phyloP scores from a whole-genome alignment of 1,284 basidiomycete genomes.

The Cryptococcus neoformans region DNA sequence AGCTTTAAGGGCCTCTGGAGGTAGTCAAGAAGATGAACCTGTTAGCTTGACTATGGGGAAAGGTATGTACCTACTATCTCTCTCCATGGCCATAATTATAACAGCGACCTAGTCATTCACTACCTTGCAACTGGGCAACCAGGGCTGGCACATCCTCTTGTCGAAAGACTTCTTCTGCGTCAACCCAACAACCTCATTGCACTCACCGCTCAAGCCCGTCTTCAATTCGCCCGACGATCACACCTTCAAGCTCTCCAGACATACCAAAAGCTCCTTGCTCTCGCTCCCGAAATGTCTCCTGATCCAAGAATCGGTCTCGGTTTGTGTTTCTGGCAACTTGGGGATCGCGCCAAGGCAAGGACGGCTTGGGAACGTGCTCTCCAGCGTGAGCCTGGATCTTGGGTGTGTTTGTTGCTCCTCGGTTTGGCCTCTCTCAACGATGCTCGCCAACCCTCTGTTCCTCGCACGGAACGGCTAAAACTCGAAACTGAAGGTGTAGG shows the following conservation, averaged over 20 bases:
- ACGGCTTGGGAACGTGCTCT: slow-evolving; percentile 68
- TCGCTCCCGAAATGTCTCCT: slow-evolving; percentile 72
- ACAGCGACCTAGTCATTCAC: slow-evolving; percentile 60
- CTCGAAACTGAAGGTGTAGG: slow-evolving; percentile 34
- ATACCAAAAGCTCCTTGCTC: slow-evolving; percentile 77
- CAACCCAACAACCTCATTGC: slow-evolving; percentile 70
- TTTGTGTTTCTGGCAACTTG: slow-evolving; percentile 82
- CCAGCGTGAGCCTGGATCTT: slow-evolving; percentile 67
- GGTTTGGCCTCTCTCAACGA: slow-evolving; percentile 77
- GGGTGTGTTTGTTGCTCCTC: slow-evolving; percentile 72
- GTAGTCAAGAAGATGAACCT: slow-evolving; percentile 36
- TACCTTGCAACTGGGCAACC: slow-evolving; percentile 74
- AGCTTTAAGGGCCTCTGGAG: slow-evolving; percentile 56
- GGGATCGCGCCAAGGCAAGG: slow-evolving; percentile 63
- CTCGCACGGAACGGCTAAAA: slow-evolving; percentile 37
- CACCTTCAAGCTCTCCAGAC: slow-evolving; percentile 72
- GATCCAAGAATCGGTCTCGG: slow-evolving; percentile 93
- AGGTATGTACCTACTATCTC: slow-evolving; percentile 10
- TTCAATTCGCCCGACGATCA: slow-evolving; percentile 72
- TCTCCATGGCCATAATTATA: not conserved
- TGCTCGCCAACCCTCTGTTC: slow-evolving; percentile 62
- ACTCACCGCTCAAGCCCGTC: slow-evolving; percentile 61
- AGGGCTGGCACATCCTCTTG: slow-evolving; percentile 72
- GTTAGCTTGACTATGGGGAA: slow-evolving; percentile 36
- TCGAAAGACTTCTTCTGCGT: slow-evolving; percentile 72